Conservation (phyloP, 148 eudicot species). For the Spergularia marina region DNA sequence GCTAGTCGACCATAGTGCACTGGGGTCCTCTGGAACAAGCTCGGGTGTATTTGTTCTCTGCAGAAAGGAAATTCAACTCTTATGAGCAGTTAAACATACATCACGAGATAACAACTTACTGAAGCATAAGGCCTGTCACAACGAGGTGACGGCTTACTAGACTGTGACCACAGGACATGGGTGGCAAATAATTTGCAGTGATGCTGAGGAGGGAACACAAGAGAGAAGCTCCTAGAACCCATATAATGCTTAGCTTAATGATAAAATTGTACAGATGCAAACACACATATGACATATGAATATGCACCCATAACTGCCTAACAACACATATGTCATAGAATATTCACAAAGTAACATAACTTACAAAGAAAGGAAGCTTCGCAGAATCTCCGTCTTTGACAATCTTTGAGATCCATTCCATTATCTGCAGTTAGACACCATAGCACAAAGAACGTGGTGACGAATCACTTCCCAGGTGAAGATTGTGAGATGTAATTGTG, state of each 20-base stretch:
- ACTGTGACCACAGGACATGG: not conserved
- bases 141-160: not conserved
- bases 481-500: not conserved
- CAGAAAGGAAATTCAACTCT: slow-evolving; percentile 11
- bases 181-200: slow-evolving; percentile 4
- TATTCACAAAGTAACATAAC: slow-evolving; percentile 26
- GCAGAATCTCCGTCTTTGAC: slow-evolving; percentile 86
- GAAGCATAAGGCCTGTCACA: not conserved
- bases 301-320: not conserved
- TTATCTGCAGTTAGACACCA: slow-evolving; percentile 47
- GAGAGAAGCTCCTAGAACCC: not conserved
- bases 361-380: slow-evolving; percentile 86
- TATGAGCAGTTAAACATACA: not conserved
- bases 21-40: slow-evolving; percentile 72
- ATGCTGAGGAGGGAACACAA: not conserved
- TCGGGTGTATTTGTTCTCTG: slow-evolving; percentile 80
- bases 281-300: not conserved
- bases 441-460: slow-evolving; percentile 1
- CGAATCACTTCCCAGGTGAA: slow-evolving; percentile 11
- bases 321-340: not conserved
- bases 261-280: not conserved
- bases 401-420: slow-evolving; percentile 78
- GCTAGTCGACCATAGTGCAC: slow-evolving; percentile 58
- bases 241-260: not conserved
- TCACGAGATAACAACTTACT: not conserved